phyloP scores from a whole-genome alignment of 148 eudicot genomes.

The Amaranthus hypochondriacus region DNA sequence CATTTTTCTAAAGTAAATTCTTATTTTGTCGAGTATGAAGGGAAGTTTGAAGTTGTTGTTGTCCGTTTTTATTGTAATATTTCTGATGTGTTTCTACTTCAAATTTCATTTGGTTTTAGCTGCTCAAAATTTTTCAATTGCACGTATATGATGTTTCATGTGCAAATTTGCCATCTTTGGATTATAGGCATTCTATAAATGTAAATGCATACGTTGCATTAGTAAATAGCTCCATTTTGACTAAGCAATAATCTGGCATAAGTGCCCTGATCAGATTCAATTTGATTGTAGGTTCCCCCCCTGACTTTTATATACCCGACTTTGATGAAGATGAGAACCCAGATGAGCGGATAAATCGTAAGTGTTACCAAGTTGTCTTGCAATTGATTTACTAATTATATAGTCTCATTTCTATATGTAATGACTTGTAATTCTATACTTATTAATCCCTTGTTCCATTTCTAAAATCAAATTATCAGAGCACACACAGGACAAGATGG shows the following conservation, averaged over 20 bases:
- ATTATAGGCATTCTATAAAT: background rate
- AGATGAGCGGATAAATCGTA: conserved; percentile 82
- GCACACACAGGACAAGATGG: conserved; percentile 68
- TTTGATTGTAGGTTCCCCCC: conserved; percentile 85
- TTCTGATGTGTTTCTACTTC: background rate
- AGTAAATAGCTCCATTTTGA: background rate
- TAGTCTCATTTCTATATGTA: background rate
- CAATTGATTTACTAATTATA: background rate
- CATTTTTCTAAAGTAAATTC: background rate
- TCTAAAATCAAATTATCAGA: conserved; percentile 33
- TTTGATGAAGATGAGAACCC: conserved; percentile 90
- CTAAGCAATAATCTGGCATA: background rate
- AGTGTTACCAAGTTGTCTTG: conserved; percentile 23
- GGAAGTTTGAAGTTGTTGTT: background rate
- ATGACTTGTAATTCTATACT: background rate
- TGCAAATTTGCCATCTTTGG: background rate
- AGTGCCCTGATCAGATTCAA: background rate
- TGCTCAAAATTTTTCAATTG: background rate
- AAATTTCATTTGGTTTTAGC: background rate
- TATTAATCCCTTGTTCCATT: background rate
- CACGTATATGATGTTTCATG: too few relatives aligned
- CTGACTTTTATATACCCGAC: conserved; percentile 95
- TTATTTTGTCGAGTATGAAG: background rate
- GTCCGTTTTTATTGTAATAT: background rate
- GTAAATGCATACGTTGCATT: background rate